Base-by-base conservation (phyloP, 1,139 yeast species). In the Taiozyma sp. region DNA sequence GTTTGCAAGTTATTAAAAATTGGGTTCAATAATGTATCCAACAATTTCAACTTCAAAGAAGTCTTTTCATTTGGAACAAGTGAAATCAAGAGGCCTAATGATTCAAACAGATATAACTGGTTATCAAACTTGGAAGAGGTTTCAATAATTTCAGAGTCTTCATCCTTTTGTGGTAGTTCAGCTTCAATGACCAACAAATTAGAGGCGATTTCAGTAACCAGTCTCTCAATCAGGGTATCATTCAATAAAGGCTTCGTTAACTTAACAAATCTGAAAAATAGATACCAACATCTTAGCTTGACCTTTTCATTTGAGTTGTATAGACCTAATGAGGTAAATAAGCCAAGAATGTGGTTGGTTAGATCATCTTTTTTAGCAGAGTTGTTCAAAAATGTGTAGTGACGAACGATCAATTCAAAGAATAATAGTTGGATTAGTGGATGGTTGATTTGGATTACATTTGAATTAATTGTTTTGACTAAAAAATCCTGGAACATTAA, bases 281-380 rank as follows among this genome's bases (percentile, higher is more conserved):
- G 72, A 66, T 89, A 93, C 97, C 99, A 93, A 47, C 95, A 77
- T 66, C 98, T 81, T 52, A 83, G 75, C 61, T 91, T 82, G 11
- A 91, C 97, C 56, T 81, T 83, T 53, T 80, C 85, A 56, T 77
- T 75, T 4, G 76, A 73, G 67, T 85, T 88, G 65, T 88, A 90
- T 54, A 93, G 79, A 14, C 97, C 98, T 39, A 59, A 83, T 75
- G 93, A 83, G 45, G 90, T 81, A 65, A 93, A 93, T 30, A 87
- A 77, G 58, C 87, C 87, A 54, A 93, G 72, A 26, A 87, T 83
- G 55, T 84, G 79, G 53, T 81, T 67, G 11, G 88, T 72, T 45
- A 88, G 71, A 42, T 78, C 83, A 39, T 71, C 69, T 56, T 79
- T 75, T 62, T 61, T 68, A 41, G 61, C 58, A 41, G 73, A 70